Base-by-base conservation (phyloP, 2,329 filamentous ascomycete species). In the Malbranchea cinnamomea region DNA sequence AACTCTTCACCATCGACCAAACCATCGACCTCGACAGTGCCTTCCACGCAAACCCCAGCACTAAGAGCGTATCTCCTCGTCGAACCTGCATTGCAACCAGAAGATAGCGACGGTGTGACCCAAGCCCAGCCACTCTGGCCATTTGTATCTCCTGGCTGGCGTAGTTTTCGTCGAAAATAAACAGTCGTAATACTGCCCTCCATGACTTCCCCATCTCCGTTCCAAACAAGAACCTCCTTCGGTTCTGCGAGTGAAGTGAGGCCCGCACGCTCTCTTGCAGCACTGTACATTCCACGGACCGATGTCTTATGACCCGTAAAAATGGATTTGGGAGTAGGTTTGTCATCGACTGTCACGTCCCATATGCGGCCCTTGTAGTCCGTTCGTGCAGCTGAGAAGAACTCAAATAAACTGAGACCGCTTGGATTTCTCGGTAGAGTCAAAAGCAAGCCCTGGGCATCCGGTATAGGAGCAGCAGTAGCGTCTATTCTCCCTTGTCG, bases 251-350 rank as follows among this genome's bases (percentile, higher is more conserved):
- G 41, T 2, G 39, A 60, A 43, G 25, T 37, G 27, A 87, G 71
- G 0, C 59, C 58, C 1, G 67, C 69, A 9, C 80, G 66, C 15
- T 57, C 46, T 6, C 84, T 70, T 1, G 83, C 80, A 2, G 57
- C 59, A 26, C 79, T 70, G 51, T 95, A 95, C 48, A 74, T 63
- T 6, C 62, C 57, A 9, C 87, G 71, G 27, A 66, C 60, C 0
- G 80, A 89, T 0, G 87, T 95, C 54, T 98, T 95, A 59, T 79
- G 80, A 34, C 76, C 74, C 0, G 85, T 93, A 46, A 77, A 79
- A n/a, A 71, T 65, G 0, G 65, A 65, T 0, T 65, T 59, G 0
- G 49, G 44, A 0, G 66, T 78, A 3, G 57, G 44, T 16, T 54
- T 34, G 0, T 57, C 55, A 48, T 78, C 74, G 8, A 76, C 44